Evolutionary conservation across 2,329 filamentous ascomycete species (phyloP).

Genomic region (Colletotrichum zoysiae): DNA sequence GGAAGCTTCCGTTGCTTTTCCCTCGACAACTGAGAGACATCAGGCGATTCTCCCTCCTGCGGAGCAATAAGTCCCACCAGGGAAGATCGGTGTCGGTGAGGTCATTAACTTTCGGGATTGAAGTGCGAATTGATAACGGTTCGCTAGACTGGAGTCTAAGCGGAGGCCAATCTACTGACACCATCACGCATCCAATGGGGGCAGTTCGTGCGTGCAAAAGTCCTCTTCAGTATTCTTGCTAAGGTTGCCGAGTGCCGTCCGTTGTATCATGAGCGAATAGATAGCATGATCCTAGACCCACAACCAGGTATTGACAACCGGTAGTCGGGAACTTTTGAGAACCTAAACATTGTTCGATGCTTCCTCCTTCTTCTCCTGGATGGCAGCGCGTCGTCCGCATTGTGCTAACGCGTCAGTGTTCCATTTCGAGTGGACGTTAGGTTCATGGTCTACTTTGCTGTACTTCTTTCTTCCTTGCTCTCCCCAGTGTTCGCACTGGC

Average conservation of each 20-base stretch:
- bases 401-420: background rate
- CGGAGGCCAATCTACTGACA: background rate
- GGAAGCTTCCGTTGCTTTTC: background rate
- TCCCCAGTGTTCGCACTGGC: background rate
- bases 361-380: constrained; percentile 5
- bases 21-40: background rate
- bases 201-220: background rate
- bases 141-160: background rate
- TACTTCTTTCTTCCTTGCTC: background rate
- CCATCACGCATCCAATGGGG: background rate
- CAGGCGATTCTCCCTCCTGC: background rate
- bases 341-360: background rate
- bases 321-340: constrained; percentile 3
- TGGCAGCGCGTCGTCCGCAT: background rate
- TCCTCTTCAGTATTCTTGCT: too few relatives aligned
- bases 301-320: background rate
- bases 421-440: background rate
- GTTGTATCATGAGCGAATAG: background rate
- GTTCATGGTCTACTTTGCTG: background rate
- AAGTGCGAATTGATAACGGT: background rate
- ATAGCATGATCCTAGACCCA: background rate
- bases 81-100: background rate
- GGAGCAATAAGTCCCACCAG: background rate
- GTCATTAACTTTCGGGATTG: background rate
- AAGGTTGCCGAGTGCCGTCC: background rate